Evolutionary conservation across 805 yeast genomes (phyloP).

Genomic region (Myxozyma kluyveri): DNA sequence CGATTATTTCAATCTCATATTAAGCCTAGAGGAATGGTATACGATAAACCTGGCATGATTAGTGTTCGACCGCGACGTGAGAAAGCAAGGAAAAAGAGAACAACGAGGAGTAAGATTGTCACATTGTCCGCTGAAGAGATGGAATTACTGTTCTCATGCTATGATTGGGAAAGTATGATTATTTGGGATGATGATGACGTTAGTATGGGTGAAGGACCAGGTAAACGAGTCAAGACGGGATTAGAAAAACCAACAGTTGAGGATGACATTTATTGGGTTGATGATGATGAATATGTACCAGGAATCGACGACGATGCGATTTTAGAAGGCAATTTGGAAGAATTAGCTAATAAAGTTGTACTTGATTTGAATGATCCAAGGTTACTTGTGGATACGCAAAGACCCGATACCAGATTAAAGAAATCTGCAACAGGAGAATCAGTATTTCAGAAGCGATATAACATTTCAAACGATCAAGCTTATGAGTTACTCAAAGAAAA

Average conservation of each 20-base stretch:
- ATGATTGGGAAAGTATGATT: constrained; percentile 29
- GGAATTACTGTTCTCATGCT: constrained; percentile 27
- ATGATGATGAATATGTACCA: constrained; percentile 37
- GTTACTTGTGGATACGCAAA: constrained; percentile 59
- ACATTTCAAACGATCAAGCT: constrained; percentile 82
- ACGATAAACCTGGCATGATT: constrained; percentile 23
- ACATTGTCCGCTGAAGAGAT: constrained; percentile 13
- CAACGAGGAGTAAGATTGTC: not conserved
- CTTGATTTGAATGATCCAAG: constrained; percentile 87
- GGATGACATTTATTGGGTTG: constrained; percentile 22
- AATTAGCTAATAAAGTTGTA: constrained; percentile 37
- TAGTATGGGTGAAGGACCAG: not conserved
- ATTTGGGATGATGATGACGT: constrained; percentile 18
- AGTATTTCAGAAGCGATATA: constrained; percentile 59
- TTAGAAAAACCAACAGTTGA: constrained; percentile 3
- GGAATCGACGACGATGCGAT: constrained; percentile 57
- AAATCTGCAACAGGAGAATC: constrained; percentile 49
- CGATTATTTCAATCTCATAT: constrained; percentile 34
- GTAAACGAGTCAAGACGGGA: not conserved
- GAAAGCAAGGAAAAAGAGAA: constrained; percentile 6
- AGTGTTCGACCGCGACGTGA: constrained; percentile 1
- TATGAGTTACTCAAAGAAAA: constrained; percentile 80
- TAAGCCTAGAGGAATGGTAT: constrained; percentile 10
- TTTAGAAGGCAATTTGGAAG: constrained; percentile 58
- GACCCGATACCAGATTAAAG: not conserved